Evolutionary conservation across 495 filamentous ascomycete genomes (phyloP).

Genomic region (Daldinia loculata): DNA sequence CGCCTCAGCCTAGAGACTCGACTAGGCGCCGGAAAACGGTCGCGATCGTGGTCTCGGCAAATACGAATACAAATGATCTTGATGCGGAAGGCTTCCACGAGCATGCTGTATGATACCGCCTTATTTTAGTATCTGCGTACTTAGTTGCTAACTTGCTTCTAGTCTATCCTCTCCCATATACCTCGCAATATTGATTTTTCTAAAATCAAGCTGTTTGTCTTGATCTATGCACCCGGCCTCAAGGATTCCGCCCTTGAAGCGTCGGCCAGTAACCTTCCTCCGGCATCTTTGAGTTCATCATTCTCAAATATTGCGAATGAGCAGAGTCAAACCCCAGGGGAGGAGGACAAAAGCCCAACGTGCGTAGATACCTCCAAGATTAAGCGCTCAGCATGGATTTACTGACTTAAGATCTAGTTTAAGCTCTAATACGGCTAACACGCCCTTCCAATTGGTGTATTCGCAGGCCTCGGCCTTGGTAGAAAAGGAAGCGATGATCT

Average conservation of each 20-base stretch:
- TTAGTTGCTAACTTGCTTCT: conserved; percentile 30
- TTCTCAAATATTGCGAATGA: conserved; percentile 87
- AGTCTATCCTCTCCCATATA: conserved; percentile 92
- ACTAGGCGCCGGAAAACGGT: conserved; percentile 74
- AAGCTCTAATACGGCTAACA: conserved; percentile 51
- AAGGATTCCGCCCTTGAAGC: conserved; percentile 68
- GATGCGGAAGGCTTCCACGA: conserved; percentile 72
- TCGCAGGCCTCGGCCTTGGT: conserved; percentile 78
- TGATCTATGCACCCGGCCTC: conserved; percentile 85
- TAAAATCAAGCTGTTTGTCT: conserved; percentile 76
- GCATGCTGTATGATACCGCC: conserved; percentile 74
- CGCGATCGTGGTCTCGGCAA: conserved; percentile 84
- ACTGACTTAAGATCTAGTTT: conserved; percentile 45
- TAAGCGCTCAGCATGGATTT: neutral
- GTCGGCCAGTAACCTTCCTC: conserved; percentile 56
- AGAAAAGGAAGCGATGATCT: conserved; percentile 81
- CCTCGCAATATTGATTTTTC: conserved; percentile 74
- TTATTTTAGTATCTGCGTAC: neutral
- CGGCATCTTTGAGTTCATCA: conserved; percentile 78
- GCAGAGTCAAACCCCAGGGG: conserved; percentile 73
- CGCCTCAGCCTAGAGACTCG: conserved; percentile 41
- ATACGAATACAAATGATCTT: conserved; percentile 64
- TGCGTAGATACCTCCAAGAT: conserved; percentile 41
- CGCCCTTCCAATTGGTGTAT: conserved; percentile 78
- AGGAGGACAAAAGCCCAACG: conserved; percentile 65